Evolutionary conservation across 495 filamentous ascomycete genomes (phyloP).

Genomic region (Hyaloscypha bicolor): DNA sequence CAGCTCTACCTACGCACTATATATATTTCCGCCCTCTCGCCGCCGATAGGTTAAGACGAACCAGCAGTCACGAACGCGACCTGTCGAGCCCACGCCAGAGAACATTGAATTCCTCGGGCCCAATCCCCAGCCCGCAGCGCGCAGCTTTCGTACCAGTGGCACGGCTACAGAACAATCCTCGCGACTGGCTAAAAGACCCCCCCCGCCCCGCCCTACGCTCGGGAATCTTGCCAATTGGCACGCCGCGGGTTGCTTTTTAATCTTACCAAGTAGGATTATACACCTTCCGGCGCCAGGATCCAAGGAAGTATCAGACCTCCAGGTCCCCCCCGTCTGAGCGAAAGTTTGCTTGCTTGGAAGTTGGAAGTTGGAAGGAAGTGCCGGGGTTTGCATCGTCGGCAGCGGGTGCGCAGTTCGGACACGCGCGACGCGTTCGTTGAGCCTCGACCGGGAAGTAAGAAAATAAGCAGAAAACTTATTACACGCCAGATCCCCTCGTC

Average conservation of each 20-base stretch:
- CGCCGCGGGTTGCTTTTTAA: conserved; percentile 6
- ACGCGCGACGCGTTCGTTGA: conserved; percentile 28
- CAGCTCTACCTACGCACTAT: too few relatives aligned
- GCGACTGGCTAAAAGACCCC: conserved; percentile 22
- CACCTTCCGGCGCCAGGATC: background rate
- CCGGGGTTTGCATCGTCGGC: background rate
- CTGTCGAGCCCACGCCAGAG: conserved; percentile 9
- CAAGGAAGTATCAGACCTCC: conserved; percentile 18
- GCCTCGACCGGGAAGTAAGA: conserved; percentile 11
- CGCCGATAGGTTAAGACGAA: background rate
- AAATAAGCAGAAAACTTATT: conserved; percentile 11
- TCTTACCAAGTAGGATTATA: conserved; percentile 16
- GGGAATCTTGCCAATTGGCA: conserved; percentile 7
- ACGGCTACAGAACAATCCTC: conserved; percentile 18
- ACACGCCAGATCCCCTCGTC: background rate
- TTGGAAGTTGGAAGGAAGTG: background rate
- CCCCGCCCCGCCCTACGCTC: background rate
- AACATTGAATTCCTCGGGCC: conserved; percentile 5
- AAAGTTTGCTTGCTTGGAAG: background rate
- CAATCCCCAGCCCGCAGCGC: conserved; percentile 9
- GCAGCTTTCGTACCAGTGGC: conserved; percentile 13
- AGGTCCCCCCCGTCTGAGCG: background rate
- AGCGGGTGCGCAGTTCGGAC: background rate
- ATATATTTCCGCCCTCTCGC: background rate
- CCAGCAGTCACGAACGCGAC: conserved; percentile 2